Evolutionary conservation across 805 yeast genomes (phyloP).

Genomic region (Metschnikowia cubensis): DNA sequence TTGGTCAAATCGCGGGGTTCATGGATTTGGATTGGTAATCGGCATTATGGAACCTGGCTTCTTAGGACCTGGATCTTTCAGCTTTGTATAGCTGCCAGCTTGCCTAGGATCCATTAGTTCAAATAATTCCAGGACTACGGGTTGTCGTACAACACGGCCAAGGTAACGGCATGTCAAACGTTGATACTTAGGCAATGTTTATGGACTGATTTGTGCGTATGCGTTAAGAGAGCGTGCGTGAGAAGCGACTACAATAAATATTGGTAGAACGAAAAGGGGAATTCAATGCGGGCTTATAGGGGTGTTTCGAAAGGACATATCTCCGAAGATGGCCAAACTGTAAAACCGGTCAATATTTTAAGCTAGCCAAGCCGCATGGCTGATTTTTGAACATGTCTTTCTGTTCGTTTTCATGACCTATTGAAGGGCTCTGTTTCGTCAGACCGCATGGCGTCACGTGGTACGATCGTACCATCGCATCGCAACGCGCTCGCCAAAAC

Average conservation of each 20-base stretch:
- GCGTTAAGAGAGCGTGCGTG: background rate
- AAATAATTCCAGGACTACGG: background rate
- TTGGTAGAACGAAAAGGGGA: background rate
- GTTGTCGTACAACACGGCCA: background rate
- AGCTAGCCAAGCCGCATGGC: background rate
- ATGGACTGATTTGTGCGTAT: constrained; percentile 4
- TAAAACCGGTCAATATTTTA: too few relatives aligned
- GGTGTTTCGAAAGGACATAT: background rate
- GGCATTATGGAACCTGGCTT: too few relatives aligned
- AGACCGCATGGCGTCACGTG: constrained; percentile 3
- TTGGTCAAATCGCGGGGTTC: background rate
- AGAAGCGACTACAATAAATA: background rate
- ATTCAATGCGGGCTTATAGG: background rate
- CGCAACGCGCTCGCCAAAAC: constrained; percentile 4
- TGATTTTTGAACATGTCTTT: background rate
- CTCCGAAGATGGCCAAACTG: background rate
- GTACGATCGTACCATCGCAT: background rate
- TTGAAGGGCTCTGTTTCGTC: constrained; percentile 6
- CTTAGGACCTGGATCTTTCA: too few relatives aligned
- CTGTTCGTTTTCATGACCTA: background rate
- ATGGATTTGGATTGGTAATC: too few relatives aligned
- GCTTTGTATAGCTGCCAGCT: too few relatives aligned
- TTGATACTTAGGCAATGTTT: background rate
- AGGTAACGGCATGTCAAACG: background rate
- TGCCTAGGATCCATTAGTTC: too few relatives aligned